Evolutionary conservation across 2,329 filamentous ascomycete species (phyloP), one percentile per base, ranked within the genome.

Genomic region (Botrytis galanthina): DNA sequence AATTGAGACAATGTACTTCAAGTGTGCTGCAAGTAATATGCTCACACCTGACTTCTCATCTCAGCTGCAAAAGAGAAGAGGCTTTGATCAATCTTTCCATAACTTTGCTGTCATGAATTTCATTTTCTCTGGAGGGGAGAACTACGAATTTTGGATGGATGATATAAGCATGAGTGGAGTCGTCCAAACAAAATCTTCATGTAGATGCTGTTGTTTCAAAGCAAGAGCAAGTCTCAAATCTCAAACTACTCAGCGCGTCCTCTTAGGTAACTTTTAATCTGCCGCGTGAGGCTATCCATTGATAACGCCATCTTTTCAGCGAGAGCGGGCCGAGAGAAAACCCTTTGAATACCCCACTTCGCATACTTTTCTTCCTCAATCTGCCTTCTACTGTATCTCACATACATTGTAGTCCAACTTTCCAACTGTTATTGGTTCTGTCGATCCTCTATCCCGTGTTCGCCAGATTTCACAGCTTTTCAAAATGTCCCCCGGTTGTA

Each of bases 281-380:
- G 18, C 51, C 46, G 26, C 51, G 46, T 48, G 26, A 35, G 37
- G 12, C 57, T 20, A 46, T 46, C 39, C 29, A 48, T 57, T 22
- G 48, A n/a, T 35, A 46, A 29, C 44, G 32, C 44, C 64, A 48
- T 57, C 64, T 54, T 63, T 63, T n/a, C 68, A 35, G 20, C 54
- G 39, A 70, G 64, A 68, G 48, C 66, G 66, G 66, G 26, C 35
- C 66, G 26, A 57, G 35, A 54, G 48, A 29, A 70, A 70, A 70
- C 42, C 59, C 68, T 60, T 59, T 57, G 67, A 9, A 37, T 71
- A 61, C 59, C 68, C 60, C 69, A 71, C 69, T 29, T 48, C 57
- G 32, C 37, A 64, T 8, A 37, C 42, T 35, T n/a, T 42, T 9
- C 37, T 22, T 32, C 57, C 14, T 26, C 69, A 35, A n/a, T 48